Conservation (phyloP, 163 green algal genomes). For the Smithsoniella earleae region DNA sequence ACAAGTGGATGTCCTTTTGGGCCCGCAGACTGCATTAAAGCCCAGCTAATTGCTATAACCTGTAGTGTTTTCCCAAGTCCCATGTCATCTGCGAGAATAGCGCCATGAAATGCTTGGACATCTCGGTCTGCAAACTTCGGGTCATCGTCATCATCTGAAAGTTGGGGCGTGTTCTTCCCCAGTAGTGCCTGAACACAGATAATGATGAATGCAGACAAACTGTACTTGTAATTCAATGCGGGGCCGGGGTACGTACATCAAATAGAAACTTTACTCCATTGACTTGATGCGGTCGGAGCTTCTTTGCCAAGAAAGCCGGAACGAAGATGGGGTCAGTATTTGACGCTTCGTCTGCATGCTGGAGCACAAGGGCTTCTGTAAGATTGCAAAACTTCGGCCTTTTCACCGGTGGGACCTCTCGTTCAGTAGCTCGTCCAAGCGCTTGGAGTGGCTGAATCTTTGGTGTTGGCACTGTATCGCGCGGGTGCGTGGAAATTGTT, state of each 20-base stretch:
- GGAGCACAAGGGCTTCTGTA: neutral
- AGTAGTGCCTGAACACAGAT: too few relatives aligned
- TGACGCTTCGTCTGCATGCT: neutral
- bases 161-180: too few relatives aligned
- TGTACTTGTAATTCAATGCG: too few relatives aligned
- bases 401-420: too few relatives aligned
- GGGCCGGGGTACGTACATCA: too few relatives aligned
- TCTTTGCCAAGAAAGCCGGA: neutral
- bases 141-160: too few relatives aligned
- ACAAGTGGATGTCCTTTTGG: conserved; percentile 39
- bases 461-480: neutral
- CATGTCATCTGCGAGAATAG: conserved; percentile 8
- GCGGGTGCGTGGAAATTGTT: neutral
- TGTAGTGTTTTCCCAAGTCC: conserved; percentile 49
- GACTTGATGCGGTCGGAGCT: conserved; percentile 30
- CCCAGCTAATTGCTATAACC: conserved; percentile 50
- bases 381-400: too few relatives aligned
- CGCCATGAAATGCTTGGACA: too few relatives aligned
- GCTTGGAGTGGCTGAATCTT: neutral
- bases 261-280: conserved; percentile 57
- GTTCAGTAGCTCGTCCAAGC: neutral
- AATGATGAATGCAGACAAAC: too few relatives aligned
- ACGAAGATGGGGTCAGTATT: neutral
- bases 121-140: too few relatives aligned
- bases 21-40: conserved; percentile 44